Evolutionary conservation across 352 stramenopile genomes (phyloP).

Genomic region (Globisporangium heterothallicum): DNA sequence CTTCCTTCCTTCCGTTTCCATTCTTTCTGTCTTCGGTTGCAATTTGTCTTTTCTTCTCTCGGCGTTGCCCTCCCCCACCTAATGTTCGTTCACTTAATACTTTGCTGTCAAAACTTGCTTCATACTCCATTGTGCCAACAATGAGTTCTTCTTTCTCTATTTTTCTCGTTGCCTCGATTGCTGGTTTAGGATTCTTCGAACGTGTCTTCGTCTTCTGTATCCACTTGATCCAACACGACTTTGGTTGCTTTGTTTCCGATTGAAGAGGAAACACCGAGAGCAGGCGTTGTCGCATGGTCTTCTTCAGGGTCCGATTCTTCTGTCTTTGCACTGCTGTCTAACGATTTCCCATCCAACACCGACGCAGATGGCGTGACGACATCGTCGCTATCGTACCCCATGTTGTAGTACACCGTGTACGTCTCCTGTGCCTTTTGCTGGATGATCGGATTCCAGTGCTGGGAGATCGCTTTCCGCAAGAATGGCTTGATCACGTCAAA

Average conservation of each 20-base stretch:
- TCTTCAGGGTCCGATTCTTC: constrained; percentile 52
- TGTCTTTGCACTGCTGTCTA: constrained; percentile 50
- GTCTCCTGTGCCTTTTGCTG: constrained; percentile 83
- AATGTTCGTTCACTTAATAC: not conserved
- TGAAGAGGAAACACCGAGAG: not conserved
- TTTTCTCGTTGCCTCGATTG: not conserved
- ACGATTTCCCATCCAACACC: constrained; percentile 27
- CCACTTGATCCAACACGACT: not conserved
- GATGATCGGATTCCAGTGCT: constrained; percentile 82
- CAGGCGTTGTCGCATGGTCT: constrained; percentile 12
- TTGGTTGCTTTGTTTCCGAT: constrained; percentile 1
- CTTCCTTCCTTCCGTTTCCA: not conserved
- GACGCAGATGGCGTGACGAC: constrained; percentile 14
- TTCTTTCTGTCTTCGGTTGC: constrained; percentile 3
- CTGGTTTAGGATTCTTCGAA: constrained; percentile 14
- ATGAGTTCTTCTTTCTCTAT: constrained; percentile 6
- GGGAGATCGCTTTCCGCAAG: constrained; percentile 38
- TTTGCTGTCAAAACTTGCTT: constrained; percentile 12
- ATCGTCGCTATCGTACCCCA: constrained; percentile 83
- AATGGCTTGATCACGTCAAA: constrained; percentile 80
- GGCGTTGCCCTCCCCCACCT: not conserved
- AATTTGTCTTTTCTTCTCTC: constrained; percentile 3
- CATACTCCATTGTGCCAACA: constrained; percentile 9
- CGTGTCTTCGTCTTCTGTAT: constrained; percentile 19
- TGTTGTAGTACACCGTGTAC: constrained; percentile 88